A percentile compares a stretch with the other conserved stretches of the same genome.
Evolutionary conservation across 257 asterid species (phyloP).

Genomic region (Agastache rugosa): DNA sequence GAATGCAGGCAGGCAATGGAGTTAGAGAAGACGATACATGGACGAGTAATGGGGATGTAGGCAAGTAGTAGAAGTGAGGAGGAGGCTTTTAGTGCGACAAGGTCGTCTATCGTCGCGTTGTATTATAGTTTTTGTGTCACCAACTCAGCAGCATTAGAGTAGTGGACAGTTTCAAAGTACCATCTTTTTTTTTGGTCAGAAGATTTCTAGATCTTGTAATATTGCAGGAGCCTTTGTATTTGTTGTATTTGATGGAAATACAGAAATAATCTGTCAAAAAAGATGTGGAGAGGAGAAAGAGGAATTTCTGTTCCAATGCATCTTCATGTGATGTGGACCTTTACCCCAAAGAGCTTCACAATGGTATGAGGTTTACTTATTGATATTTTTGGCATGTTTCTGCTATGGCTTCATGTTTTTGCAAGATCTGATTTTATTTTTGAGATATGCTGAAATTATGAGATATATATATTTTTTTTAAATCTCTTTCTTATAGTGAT

Average conservation of each 20-base stretch:
- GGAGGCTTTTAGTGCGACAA: conserved; percentile 51
- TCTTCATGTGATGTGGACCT: conserved; percentile 19
- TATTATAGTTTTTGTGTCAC: conserved; percentile 64
- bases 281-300: conserved; percentile 45
- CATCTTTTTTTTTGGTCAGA: conserved; percentile 44
- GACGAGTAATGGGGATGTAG: conserved; percentile 76
- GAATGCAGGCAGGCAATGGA: conserved; percentile 49
- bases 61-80: conserved; percentile 62
- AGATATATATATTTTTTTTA: too few relatives aligned
- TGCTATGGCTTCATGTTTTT: not conserved
- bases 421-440: not conserved
- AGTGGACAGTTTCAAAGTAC: conserved; percentile 44
- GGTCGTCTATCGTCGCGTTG: conserved; percentile 53
- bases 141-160: conserved; percentile 55
- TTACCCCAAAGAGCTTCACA: conserved; percentile 22
- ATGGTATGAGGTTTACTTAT: conserved; percentile 24
- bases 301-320: conserved; percentile 37
- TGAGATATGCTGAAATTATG: not conserved
- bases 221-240: conserved; percentile 70
- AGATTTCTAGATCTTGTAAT: conserved; percentile 63
- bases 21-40: conserved; percentile 70
- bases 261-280: conserved; percentile 67
- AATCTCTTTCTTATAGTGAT: too few relatives aligned
- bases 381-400: not conserved
- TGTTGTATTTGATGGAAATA: conserved; percentile 84